These are phyloP conservation scores for Rhizopus sp. DNA, from an alignment of 371 early-diverging fungal species.

Conservation along the genomic window DNA sequence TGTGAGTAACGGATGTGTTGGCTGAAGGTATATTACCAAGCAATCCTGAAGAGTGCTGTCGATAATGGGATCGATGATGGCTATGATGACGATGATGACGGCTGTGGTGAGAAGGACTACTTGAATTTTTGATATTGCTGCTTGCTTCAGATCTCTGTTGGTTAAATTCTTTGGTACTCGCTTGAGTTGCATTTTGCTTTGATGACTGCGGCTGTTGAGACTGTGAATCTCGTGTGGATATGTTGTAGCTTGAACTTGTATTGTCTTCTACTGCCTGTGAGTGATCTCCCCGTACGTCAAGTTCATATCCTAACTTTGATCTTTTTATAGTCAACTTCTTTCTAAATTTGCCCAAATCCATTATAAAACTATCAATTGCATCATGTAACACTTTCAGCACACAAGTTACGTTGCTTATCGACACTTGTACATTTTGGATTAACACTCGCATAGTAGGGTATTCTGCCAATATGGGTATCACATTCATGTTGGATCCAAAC, in stretches of 20 bases:
- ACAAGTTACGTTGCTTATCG: conserved; percentile 41
- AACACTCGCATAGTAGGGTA: conserved; percentile 70
- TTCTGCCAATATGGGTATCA: conserved; percentile 56
- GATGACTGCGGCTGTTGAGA: background rate
- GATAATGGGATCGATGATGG: conserved; percentile 9
- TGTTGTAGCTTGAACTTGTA: conserved; percentile 4
- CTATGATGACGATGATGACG: background rate
- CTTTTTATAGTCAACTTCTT: conserved; percentile 44
- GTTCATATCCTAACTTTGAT: conserved; percentile 46
- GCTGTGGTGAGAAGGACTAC: background rate
- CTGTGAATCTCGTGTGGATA: conserved; percentile 2
- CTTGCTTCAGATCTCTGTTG: background rate
- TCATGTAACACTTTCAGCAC: conserved; percentile 56
- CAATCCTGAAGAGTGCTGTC: background rate
- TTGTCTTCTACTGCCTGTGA: conserved; percentile 26
- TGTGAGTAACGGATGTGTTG: background rate
- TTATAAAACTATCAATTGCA: conserved; percentile 60
- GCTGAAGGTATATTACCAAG: too few relatives aligned
- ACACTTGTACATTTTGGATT: conserved; percentile 63
- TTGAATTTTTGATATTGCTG: background rate
- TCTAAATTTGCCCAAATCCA: conserved; percentile 58
- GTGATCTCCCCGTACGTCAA: conserved; percentile 57
- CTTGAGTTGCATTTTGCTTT: background rate
- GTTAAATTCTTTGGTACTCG: background rate
- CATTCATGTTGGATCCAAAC: conserved; percentile 63